phyloP scores from a whole-genome alignment of 1,284 basidiomycete genomes.

The Cryptococcus maquisensis region DNA sequence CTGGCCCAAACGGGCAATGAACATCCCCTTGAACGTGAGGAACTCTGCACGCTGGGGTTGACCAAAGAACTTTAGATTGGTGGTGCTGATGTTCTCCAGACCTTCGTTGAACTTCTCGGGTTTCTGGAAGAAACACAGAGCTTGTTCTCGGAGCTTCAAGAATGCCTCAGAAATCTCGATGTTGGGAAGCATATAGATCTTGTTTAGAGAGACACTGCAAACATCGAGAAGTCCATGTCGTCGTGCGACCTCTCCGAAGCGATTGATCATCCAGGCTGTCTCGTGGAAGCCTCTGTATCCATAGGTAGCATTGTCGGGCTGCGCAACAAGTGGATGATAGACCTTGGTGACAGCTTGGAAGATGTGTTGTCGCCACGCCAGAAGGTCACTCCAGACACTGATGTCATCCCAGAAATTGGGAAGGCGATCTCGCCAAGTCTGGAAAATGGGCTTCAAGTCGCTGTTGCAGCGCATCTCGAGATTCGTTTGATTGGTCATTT shows the following conservation, averaged over 20 bases:
- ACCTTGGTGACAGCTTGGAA: constrained; percentile 93
- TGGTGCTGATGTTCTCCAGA: constrained; percentile 98
- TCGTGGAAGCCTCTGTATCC: constrained; percentile 99
- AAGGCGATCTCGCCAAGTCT: constrained; percentile 94
- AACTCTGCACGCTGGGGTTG: constrained; percentile 95
- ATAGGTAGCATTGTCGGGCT: constrained; percentile 60
- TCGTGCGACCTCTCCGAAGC: constrained; percentile 98
- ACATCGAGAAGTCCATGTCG: constrained; percentile 96
- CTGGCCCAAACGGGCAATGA: constrained; percentile 81
- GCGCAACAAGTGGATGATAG: constrained; percentile 82
- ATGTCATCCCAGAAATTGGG: constrained; percentile 98
- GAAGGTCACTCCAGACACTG: constrained; percentile 96
- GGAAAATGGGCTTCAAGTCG: constrained; percentile 92
- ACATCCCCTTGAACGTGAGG: constrained; percentile 99
- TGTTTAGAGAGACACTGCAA: constrained; percentile 90
- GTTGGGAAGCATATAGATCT: constrained; percentile 98
- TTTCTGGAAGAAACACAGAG: constrained; percentile 97
- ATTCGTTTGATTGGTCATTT: constrained; percentile 81
- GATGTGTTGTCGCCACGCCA: constrained; percentile 92
- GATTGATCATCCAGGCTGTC: constrained; percentile 99
- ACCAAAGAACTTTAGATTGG: constrained; percentile 98
- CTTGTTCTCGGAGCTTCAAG: constrained; percentile 96
- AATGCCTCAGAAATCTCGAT: constrained; percentile 99
- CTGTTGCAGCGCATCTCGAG: constrained; percentile 84
- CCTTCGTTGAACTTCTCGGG: constrained; percentile 90